phyloP scores from a whole-genome alignment of 495 filamentous ascomycete species.

The Xylaria intraflava region DNA sequence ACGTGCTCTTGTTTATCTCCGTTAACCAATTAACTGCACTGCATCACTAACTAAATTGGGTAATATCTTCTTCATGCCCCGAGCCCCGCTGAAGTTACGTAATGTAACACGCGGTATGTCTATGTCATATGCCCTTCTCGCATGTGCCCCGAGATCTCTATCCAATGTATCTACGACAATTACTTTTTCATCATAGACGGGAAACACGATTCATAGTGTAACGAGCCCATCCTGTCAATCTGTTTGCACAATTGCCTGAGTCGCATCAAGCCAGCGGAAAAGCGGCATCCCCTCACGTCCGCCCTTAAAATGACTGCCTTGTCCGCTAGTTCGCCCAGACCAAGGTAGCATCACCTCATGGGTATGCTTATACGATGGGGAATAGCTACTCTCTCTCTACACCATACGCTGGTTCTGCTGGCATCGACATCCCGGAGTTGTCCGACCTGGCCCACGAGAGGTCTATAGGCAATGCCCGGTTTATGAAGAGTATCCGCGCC shows the following conservation, averaged over 20 bases:
- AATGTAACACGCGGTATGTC: no score
- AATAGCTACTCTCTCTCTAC: slow-evolving; percentile 92
- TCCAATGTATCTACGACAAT: no score
- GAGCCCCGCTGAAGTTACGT: no score
- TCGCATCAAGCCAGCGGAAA: not conserved
- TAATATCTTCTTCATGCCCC: no score
- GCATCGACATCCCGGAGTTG: slow-evolving; percentile 90
- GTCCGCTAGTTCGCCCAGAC: slow-evolving; percentile 6
- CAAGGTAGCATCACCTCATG: slow-evolving; percentile 22
- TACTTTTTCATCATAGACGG: no score
- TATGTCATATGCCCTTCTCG: no score
- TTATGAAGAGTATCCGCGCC: slow-evolving; percentile 94
- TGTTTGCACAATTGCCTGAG: not conserved
- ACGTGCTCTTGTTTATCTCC: no score
- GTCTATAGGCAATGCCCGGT: slow-evolving; percentile 85
- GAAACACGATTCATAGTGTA: not conserved
- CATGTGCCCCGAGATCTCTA: no score
- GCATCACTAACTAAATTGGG: no score
- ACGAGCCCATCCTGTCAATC: not conserved
- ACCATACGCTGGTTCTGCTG: slow-evolving; percentile 80
- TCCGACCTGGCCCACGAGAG: slow-evolving; percentile 85
- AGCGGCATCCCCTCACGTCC: not conserved
- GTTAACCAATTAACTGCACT: no score
- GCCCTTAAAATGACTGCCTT: slow-evolving; percentile 5
- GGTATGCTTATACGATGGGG: slow-evolving; percentile 59